Percentiles rank a stretch among this genome's conserved stretches.
Evolutionary conservation across 176 grass and related monocot genomes (phyloP).

Genomic region (Paspalum notatum): DNA sequence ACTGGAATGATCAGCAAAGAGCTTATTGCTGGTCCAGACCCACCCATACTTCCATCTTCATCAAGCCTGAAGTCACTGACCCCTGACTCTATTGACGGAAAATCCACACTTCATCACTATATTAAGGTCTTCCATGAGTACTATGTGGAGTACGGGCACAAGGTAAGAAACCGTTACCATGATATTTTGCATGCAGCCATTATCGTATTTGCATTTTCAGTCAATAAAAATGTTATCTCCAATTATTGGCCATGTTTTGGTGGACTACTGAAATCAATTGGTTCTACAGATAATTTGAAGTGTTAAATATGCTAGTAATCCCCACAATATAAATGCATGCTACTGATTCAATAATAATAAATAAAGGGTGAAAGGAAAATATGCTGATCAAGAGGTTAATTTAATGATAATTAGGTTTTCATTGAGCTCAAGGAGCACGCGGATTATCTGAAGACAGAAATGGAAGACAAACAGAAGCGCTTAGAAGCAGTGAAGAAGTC

Average conservation of each 20-base stretch:
- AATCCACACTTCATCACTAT: conserved; percentile 90
- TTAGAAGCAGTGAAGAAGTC: conserved; percentile 65
- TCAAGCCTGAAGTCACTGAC: conserved; percentile 70
- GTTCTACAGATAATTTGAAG: background rate
- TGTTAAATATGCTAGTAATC: background rate
- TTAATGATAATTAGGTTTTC: conserved; percentile 69
- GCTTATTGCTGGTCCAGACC: conserved; percentile 71
- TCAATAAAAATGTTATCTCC: conserved; percentile 6
- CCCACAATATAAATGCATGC: background rate
- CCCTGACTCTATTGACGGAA: conserved; percentile 86
- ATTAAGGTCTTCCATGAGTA: conserved; percentile 96
- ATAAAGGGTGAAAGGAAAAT: background rate
- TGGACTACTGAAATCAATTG: background rate
- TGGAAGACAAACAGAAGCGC: conserved; percentile 78
- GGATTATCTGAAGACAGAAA: conserved; percentile 67
- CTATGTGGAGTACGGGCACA: conserved; percentile 96
- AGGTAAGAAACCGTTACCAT: conserved; percentile 52
- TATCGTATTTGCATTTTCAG: background rate
- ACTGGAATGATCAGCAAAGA: conserved; percentile 80
- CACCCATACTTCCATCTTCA: conserved; percentile 63
- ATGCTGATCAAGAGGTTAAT: conserved; percentile 21
- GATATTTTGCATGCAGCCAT: conserved; percentile 15
- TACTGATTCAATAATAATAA: conserved; percentile 16
- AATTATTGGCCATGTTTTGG: background rate
- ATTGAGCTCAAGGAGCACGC: conserved; percentile 87